A percentile compares a stretch with the other conserved stretches of the same genome.
Conservation (phyloP, 345 rosid species). For the Durio zibethinus region DNA sequence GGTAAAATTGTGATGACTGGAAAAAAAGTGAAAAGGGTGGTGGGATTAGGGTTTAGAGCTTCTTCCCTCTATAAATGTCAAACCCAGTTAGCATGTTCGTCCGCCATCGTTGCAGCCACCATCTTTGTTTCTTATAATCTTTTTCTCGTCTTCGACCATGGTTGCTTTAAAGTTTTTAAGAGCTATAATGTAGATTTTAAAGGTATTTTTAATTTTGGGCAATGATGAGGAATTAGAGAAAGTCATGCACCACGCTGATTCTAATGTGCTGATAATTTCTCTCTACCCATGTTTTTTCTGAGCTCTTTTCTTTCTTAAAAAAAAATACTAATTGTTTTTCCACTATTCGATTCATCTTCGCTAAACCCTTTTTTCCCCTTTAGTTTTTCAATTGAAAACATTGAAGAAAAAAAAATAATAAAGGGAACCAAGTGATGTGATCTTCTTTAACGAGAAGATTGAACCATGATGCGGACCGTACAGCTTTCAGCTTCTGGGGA, state of each 20-base stretch:
- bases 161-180: not conserved
- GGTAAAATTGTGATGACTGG: not conserved
- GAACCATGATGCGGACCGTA: constrained; percentile 70
- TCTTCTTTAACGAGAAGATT: constrained; percentile 18
- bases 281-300: constrained; percentile 47
- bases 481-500: constrained; percentile 47
- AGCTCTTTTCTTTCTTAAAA: constrained; percentile 29
- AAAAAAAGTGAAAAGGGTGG: not conserved
- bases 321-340: not conserved
- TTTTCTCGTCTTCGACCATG: not conserved
- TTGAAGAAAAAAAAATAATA: not conserved
- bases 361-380: not conserved
- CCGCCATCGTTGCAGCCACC: not conserved
- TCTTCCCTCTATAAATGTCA: not conserved
- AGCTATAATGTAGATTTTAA: not conserved
- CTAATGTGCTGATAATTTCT: constrained; percentile 45
- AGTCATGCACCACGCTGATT: constrained; percentile 69
- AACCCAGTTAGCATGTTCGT: not conserved
- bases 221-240: constrained; percentile 43
- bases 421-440: constrained; percentile 41
- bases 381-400: not conserved
- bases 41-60: not conserved
- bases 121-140: not conserved
- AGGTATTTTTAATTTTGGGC: constrained; percentile 10
- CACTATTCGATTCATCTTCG: not conserved